Conservation (phyloP, 192 early-diverging fungal species). For the Gryganskiella cystojenkinii region DNA sequence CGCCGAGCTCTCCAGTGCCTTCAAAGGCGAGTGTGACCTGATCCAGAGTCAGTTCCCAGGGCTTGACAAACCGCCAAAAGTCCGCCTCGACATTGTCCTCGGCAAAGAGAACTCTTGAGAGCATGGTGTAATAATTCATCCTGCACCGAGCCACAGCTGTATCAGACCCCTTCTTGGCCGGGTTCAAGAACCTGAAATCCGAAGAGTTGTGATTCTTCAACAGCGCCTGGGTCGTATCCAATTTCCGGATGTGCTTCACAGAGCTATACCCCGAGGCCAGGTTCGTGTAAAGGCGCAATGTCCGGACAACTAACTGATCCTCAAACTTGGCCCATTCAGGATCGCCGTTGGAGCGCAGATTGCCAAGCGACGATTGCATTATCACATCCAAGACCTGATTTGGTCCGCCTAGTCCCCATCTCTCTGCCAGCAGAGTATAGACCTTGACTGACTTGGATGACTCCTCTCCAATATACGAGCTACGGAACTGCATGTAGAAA, state of each 20-base stretch:
- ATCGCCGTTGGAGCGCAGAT: slow-evolving; percentile 42
- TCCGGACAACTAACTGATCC: slow-evolving; percentile 53
- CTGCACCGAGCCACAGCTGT: slow-evolving; percentile 52
- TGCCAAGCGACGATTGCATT: slow-evolving; percentile 57
- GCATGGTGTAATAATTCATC: slow-evolving; percentile 79
- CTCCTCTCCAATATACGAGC: slow-evolving; percentile 84
- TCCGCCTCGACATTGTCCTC: slow-evolving; percentile 68
- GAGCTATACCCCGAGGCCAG: slow-evolving; percentile 81
- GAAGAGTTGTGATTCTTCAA: slow-evolving; percentile 79
- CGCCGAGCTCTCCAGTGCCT: slow-evolving; percentile 62
- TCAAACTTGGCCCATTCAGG: slow-evolving; percentile 43
- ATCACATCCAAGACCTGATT: slow-evolving; percentile 69
- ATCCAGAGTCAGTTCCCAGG: slow-evolving; percentile 68
- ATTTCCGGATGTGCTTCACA: slow-evolving; percentile 79
- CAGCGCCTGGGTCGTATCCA: slow-evolving; percentile 75
- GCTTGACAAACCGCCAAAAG: slow-evolving; percentile 80
- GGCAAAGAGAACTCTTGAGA: slow-evolving; percentile 81
- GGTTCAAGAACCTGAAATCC: slow-evolving; percentile 77
- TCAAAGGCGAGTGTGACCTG: slow-evolving; percentile 66
- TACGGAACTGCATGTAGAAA: slow-evolving; percentile 81
- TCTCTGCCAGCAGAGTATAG: slow-evolving; percentile 69
- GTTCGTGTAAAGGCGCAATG: slow-evolving; percentile 82
- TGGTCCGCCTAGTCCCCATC: slow-evolving; percentile 76
- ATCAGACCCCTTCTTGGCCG: slow-evolving; percentile 66
- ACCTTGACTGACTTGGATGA: slow-evolving; percentile 69